Evolutionary conservation across 2,329 filamentous ascomycete genomes (phyloP), one percentile per base, ranked within the genome.

Genomic region (Ophiocordyceps camponoti-rufipedis): DNA sequence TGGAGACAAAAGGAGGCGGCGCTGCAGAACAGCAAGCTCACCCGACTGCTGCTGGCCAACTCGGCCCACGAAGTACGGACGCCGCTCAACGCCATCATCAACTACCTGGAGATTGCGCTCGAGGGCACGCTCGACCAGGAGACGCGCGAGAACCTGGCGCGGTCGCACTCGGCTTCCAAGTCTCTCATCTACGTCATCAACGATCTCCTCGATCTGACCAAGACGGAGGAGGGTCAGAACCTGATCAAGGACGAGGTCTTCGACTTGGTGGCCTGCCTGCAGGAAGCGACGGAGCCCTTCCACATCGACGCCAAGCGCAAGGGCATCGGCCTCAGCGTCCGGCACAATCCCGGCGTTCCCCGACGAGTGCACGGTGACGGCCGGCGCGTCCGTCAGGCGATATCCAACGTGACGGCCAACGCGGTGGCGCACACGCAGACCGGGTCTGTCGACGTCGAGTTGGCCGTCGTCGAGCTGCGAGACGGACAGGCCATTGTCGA

Each of bases 141-240:
- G 56, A 94, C 85, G 0, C 71, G 88, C 18, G 87, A 94, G 5
- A 93, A 91, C 48, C 66, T 94, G 6, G 73, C 82, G 1, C 82
- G 79, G 52, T 94, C 87, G 1, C 85, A 94, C 57, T 93, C 86
- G 0, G 87, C 87, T 4, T 94, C 87, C 0, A 94, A 94, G 56
- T 93, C 86, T 0, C 66, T 94, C 28, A 89, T 94, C 5, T 94
- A 93, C 57, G 86, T 94, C 10, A 94, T 94, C 63, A 94, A 94
- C 51, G 87, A 94, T 57, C 68, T 94, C 1, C 68, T 94, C 1
- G 87, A 94, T 56, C 66, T 94, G 29, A 94, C 88, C 1, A 91
- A 93, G 56, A 82, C 83, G 0, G 87, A 94, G 58, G 82, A 88
- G 58, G 86, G 87, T 0, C 80, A 81, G 43, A 73, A 78, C 1